Base-by-base conservation (phyloP, 495 filamentous ascomycete species). In the Trichoderma reesei region DNA sequence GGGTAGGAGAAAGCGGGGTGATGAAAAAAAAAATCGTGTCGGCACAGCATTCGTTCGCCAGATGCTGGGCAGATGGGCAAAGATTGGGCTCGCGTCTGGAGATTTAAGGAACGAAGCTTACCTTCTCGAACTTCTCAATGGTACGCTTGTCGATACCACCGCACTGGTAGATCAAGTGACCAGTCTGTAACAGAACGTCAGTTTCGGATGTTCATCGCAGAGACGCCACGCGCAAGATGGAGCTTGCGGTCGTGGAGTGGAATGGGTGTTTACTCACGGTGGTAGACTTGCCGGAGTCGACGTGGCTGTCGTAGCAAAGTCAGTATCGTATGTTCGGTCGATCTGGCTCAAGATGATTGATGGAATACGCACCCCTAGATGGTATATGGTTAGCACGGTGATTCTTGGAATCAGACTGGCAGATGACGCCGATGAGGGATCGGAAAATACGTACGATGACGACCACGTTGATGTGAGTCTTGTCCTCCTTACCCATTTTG, bases 101-200 rank as follows among this genome's bases (percentile, higher is more conserved):
- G 1, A 26, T 26, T 26, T 0, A 26, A 26, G 26, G 1, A 59
- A 64, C 38, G n/a, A 31, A 63, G 18, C 63, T 41, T 36, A 60
- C 90, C 90, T 98, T 98, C 91, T 98, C 94, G 86, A 98, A 98
- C 89, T 98, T 98, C 89, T 98, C 95, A 76, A 98, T 98, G 77
- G 95, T 98, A 93, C 94, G 94, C 85, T 91, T 90, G 89, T 98
- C 94, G 75, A 98, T 98, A 89, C 94, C 94, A 88, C 94, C 94
- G 84, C 94, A 98, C 85, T 98, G 96, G 91, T 98, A 98, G 89
- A 98, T 98, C 83, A 98, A 85, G 82, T 98, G 94, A 79, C 88
- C 87, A 69, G 80, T 77, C 68, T 74, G 67, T 64, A 44, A 38
- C 42, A 65, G 18, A 48, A 31, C 46, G 61, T 69, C 59, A 68